Percentiles rank a stretch among this genome's conserved stretches.
These are phyloP conservation scores for Candida tunisiensis DNA, from an alignment of 1,139 yeast genomes.

Conservation along the genomic window DNA sequence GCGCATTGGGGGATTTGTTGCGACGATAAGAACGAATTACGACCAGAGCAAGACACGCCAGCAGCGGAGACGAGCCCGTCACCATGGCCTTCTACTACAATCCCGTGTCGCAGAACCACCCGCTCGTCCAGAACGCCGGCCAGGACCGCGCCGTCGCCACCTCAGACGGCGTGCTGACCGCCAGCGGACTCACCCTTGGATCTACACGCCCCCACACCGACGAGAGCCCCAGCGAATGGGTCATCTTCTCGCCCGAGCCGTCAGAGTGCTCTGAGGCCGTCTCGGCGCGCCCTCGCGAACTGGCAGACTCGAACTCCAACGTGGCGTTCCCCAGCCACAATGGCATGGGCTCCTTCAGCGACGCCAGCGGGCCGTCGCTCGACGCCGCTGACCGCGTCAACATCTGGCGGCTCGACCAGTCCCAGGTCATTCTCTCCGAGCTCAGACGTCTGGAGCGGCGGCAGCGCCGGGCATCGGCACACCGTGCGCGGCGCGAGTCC, in stretches of 20 bases:
- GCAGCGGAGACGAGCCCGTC: too few relatives aligned
- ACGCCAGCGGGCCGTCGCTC: slow-evolving; percentile 2
- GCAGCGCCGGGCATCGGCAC: too few relatives aligned
- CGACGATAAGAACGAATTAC: too few relatives aligned
- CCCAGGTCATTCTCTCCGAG: slow-evolving; percentile 16
- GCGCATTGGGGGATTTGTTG: too few relatives aligned
- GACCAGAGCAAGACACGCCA: too few relatives aligned
- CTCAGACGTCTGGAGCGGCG: slow-evolving; percentile 12
- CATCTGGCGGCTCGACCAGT: slow-evolving; percentile 24
- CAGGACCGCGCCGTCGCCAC: not conserved
- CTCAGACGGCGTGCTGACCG: not conserved
- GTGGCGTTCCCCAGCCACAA: slow-evolving; percentile 20
- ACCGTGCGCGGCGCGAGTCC: too few relatives aligned
- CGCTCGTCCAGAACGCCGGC: not conserved
- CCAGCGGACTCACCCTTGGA: not conserved
- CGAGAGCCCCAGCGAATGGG: slow-evolving; percentile 11
- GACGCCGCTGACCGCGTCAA: slow-evolving; percentile 20
- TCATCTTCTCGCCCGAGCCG: slow-evolving; percentile 11
- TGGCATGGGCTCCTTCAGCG: slow-evolving; percentile 18
- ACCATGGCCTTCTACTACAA: slow-evolving; percentile 1
- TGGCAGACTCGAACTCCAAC: slow-evolving; percentile 1
- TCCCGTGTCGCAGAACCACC: not conserved
- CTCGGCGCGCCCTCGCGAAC: not conserved
- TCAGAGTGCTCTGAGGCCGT: not conserved
- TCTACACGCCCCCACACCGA: not conserved